A percentile compares a stretch with the other conserved stretches of the same genome.
Conservation (phyloP, 2,329 filamentous ascomycete species). For the Aspergillus fumigatiaffinis region DNA sequence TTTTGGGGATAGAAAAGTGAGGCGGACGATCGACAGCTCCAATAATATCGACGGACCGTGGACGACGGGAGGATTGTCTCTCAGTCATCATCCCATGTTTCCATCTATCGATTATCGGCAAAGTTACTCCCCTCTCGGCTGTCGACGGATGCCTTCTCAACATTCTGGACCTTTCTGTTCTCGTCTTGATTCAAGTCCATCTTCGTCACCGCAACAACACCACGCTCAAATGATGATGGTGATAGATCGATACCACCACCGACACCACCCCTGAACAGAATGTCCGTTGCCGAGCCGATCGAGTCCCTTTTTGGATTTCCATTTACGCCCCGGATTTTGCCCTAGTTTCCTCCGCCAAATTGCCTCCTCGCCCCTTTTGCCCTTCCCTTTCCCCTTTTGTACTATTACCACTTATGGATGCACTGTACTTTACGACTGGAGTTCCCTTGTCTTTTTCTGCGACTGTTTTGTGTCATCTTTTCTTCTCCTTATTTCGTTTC, state of each 20-base stretch:
- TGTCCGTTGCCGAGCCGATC: neutral
- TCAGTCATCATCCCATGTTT: neutral
- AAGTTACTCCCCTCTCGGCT: neutral
- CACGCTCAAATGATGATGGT: neutral
- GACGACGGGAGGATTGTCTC: neutral
- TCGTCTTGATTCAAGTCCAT: neutral
- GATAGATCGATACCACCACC: neutral
- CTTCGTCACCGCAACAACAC: neutral
- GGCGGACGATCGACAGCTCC: slow-evolving; percentile 20
- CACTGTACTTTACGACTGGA: neutral
- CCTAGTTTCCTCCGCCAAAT: slow-evolving; percentile 1
- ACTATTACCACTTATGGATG: neutral
- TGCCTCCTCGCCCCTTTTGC: neutral
- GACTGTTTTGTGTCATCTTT: slow-evolving; percentile 1
- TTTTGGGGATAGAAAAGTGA: slow-evolving; percentile 16
- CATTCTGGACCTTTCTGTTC: neutral
- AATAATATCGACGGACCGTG: neutral
- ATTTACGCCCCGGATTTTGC: neutral
- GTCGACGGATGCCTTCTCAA: slow-evolving; percentile 1
- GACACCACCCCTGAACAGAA: neutral
- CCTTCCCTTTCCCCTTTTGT: neutral
- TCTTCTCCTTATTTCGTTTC: slow-evolving; percentile 3
- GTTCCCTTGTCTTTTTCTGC: neutral
- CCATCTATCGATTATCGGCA: neutral
- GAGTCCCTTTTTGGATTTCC: neutral